Evolutionary conservation across 2,329 filamentous ascomycete species (phyloP), one percentile per base, ranked within the genome.

Genomic region (Xylariales sp.): DNA sequence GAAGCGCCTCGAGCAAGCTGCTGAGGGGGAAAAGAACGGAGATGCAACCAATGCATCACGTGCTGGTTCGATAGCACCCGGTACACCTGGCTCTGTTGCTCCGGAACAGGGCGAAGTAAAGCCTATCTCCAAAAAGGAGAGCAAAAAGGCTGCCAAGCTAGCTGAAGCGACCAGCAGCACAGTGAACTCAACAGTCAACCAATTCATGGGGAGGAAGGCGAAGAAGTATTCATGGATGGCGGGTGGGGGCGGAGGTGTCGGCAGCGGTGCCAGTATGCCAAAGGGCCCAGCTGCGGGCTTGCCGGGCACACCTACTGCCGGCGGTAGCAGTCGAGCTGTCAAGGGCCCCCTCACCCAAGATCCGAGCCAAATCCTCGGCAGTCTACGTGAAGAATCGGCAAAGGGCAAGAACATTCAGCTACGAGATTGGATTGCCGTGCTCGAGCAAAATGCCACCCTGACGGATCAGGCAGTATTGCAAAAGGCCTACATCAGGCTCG

Each of bases 51-150:
- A 14, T 22, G 43, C 65, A 10, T 74, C 76, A 12, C 71, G 80
- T 49, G 54, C 76, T 19, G 73, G 78, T 11, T 78, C 78, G 18
- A 68, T 73, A 10, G 78, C 78, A 12, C 72, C 78, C 9, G 74
- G 74, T 3, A 83, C 79, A 1, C 78, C 82, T 3, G 79, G 78
- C 5, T 70, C 78, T 2, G 72, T 78, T 31, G 79, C 82, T 1
- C 76, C 82, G 1, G 82, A 85, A 40, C 59, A 69, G 1, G 73
- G 78, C 19, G 58, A 60, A 9, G 20, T 42, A 50, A 91, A 89
- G 61, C 74, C 80, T 3, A 74, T 87, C 38, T 86, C 84, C 4
- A 96, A 96, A 72, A 96, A 96, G 66, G 89, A 95, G 60, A 74
- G 72, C 46, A 80, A 84, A 58, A 88, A 84, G 62, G 83, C 88